Evolutionary conservation across 73 alveolate species (phyloP).

Genomic region (Symbiodinium natans): DNA sequence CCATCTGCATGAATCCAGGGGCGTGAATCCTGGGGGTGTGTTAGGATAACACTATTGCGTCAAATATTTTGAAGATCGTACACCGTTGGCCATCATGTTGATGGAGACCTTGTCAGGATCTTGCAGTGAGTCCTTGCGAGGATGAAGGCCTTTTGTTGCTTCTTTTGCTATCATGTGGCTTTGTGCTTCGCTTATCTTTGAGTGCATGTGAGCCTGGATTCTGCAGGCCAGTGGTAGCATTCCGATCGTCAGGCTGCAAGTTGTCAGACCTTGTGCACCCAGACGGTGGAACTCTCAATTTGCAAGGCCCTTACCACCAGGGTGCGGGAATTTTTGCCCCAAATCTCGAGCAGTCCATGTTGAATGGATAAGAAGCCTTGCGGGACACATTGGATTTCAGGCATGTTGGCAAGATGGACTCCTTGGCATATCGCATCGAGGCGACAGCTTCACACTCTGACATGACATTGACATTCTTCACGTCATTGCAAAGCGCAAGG

Average conservation of each 20-base stretch:
- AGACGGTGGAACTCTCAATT: slow-evolving; percentile 2
- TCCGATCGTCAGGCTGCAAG: neutral
- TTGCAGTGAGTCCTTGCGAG: no score
- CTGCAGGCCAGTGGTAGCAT: neutral
- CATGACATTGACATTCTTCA: neutral
- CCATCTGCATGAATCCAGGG: no score
- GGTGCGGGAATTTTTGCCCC: neutral
- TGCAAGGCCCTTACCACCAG: neutral
- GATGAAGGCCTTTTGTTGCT: no score
- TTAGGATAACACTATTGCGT: no score
- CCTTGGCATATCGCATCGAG: slow-evolving; percentile 66
- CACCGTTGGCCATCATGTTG: no score
- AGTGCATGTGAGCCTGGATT: no score
- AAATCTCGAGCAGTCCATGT: neutral
- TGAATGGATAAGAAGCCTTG: neutral
- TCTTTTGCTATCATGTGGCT: no score
- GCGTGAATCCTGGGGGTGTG: no score
- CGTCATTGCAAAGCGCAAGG: neutral
- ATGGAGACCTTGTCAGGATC: no score
- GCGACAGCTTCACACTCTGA: neutral
- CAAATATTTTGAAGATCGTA: no score
- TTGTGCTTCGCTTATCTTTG: no score
- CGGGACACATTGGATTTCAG: neutral
- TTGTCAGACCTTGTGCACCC: slow-evolving; percentile 27
- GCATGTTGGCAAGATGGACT: slow-evolving; percentile 5